Percentiles rank a stretch among this genome's conserved stretches.
Conservation (phyloP, 352 stramenopile genomes). For the Phytophthora litchii region DNA sequence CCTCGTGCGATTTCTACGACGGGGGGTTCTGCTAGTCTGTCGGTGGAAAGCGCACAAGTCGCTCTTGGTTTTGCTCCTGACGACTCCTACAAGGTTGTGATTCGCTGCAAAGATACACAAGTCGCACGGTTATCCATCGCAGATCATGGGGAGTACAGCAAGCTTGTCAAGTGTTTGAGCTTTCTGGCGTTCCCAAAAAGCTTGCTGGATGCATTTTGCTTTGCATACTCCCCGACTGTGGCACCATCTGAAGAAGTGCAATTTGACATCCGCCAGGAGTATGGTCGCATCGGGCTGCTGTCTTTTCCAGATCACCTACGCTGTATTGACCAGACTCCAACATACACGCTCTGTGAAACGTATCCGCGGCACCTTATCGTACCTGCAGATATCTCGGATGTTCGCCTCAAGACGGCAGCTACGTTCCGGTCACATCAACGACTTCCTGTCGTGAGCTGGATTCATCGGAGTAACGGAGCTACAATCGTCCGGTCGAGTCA, state of each 20-base stretch:
- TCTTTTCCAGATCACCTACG: slow-evolving; percentile 63
- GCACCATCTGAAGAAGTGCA: slow-evolving; percentile 76
- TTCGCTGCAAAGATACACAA: slow-evolving; percentile 84
- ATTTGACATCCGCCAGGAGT: slow-evolving; percentile 84
- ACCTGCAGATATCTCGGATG: slow-evolving; percentile 91
- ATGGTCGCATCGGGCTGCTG: slow-evolving; percentile 78
- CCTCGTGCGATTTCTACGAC: slow-evolving; percentile 29
- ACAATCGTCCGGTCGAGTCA: slow-evolving; percentile 86
- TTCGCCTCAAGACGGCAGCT: slow-evolving; percentile 77
- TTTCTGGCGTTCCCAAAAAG: slow-evolving; percentile 75
- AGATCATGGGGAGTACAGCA: slow-evolving; percentile 77
- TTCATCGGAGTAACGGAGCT: slow-evolving; percentile 72
- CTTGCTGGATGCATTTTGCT: slow-evolving; percentile 85
- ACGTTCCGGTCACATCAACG: slow-evolving; percentile 75
- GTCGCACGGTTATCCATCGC: slow-evolving; percentile 68
- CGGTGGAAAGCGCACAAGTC: slow-evolving; percentile 66
- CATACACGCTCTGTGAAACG: slow-evolving; percentile 92
- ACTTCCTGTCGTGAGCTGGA: slow-evolving; percentile 78
- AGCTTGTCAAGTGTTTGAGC: slow-evolving; percentile 78
- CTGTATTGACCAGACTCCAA: slow-evolving; percentile 77
- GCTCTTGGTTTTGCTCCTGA: slow-evolving; percentile 61
- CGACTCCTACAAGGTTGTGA: slow-evolving; percentile 67
- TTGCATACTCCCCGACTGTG: slow-evolving; percentile 71
- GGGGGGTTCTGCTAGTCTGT: slow-evolving; percentile 22
- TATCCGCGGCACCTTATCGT: slow-evolving; percentile 96